Conservation (phyloP, 768 basidiomycete genomes). For the Calocybe indica region DNA sequence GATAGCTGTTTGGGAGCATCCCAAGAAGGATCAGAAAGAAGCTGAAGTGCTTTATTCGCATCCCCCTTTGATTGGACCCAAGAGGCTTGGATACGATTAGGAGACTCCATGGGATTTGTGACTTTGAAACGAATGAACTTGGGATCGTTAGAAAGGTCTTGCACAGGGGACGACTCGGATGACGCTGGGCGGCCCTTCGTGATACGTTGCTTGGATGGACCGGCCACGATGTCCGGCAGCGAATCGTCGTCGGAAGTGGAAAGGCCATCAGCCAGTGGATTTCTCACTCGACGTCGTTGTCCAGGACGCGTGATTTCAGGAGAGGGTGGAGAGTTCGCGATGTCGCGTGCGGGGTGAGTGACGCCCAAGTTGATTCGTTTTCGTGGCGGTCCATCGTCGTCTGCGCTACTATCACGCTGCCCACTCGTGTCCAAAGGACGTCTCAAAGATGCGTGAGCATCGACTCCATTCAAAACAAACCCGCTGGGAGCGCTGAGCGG, state of each 20-base stretch:
- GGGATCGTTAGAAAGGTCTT: slow-evolving; percentile 27
- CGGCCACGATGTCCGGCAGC: slow-evolving; percentile 32
- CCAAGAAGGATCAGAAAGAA: slow-evolving; percentile 58
- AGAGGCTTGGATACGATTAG: slow-evolving; percentile 49
- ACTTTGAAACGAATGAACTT: slow-evolving; percentile 57
- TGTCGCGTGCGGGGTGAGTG: slow-evolving; percentile 29
- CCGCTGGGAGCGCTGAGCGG: slow-evolving; percentile 55
- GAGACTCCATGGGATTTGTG: slow-evolving; percentile 48
- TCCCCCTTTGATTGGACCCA: slow-evolving; percentile 62
- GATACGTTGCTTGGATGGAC: slow-evolving; percentile 47
- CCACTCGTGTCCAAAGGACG: slow-evolving; percentile 34
- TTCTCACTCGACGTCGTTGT: slow-evolving; percentile 38
- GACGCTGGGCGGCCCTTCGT: slow-evolving; percentile 40
- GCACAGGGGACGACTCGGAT: slow-evolving; percentile 18
- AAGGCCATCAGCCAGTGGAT: slow-evolving; percentile 37
- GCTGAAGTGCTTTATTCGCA: slow-evolving; percentile 49
- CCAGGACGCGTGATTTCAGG: slow-evolving; percentile 53
- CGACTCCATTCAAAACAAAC: slow-evolving; percentile 37
- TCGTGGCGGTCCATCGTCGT: slow-evolving; percentile 62
- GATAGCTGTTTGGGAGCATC: slow-evolving; percentile 22
- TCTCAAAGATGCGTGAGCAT: slow-evolving; percentile 49
- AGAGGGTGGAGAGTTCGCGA: slow-evolving; percentile 45
- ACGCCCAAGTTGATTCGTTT: slow-evolving; percentile 61
- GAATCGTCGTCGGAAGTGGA: slow-evolving; percentile 68
- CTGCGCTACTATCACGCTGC: slow-evolving; percentile 30